Evolutionary conservation across 805 yeast genomes (phyloP), one percentile per base, ranked within the genome.

Genomic region (Wickerhamomyces bovis): DNA sequence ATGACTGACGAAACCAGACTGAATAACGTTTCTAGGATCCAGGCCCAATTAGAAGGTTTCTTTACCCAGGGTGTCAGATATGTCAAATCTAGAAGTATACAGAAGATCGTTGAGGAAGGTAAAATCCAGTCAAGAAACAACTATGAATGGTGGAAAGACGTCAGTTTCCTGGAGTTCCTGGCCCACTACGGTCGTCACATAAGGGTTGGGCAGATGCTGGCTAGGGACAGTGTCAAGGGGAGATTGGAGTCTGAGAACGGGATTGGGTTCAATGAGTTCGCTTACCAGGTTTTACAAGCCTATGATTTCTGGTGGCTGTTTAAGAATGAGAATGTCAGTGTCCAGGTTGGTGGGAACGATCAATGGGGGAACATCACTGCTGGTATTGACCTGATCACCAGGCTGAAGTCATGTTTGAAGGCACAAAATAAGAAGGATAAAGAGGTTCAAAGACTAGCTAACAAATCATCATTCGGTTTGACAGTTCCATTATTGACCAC

Each of bases 341-440:
- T 89, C 13, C 98, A 94, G 68, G 81, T 86, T 31, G 99, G 99
- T 21, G 99, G 99, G 6, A 89, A 86, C 61, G 99, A 94, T 63
- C 99, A 94, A 66, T 94, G 97, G 89, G 99, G 99, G 1, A 94
- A 94, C 58, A 94, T 94, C 49, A 88, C 95, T 2, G 97, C 98
- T 0, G 99, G 99, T 0, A 77, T 87, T 36, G 99, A 94, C 58
- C 72, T 94, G 48, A 89, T 90, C 36, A 72, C 83, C 1, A 70
- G 96, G 51, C 62, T 86, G 23, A 64, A 54, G 56, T 64, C 50
- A 54, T 54, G 45, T 44, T 54, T 26, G 26, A 50, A 44, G 38
- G 45, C 38, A 45, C 51, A 48, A 13, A 25, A 23, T 15, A 53
- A 52, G 45, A 44, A 64, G 48, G 50, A 59, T 9, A 57, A 61